These are phyloP conservation scores for Penicillium maclennaniae DNA, from an alignment of 495 filamentous ascomycete genomes.

Conservation along the genomic window DNA sequence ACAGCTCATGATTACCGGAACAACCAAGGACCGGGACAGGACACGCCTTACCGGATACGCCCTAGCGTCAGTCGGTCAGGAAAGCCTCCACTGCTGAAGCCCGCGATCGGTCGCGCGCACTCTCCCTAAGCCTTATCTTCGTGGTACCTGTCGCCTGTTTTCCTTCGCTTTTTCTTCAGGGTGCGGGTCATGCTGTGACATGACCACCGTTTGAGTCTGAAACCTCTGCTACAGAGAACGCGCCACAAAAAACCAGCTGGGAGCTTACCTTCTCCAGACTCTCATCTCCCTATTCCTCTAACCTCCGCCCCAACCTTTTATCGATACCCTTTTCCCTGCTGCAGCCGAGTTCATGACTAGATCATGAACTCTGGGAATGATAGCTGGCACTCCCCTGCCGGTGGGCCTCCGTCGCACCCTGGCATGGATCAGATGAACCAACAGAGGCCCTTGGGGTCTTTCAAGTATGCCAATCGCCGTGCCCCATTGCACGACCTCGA, in stretches of 20 bases:
- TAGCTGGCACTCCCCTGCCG: constrained; percentile 44
- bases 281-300: neutral
- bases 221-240: constrained; percentile 1
- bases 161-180: neutral
- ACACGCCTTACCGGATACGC: constrained; percentile 16
- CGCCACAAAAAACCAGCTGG: constrained; percentile 15
- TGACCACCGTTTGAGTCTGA: constrained; percentile 18
- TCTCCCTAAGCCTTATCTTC: constrained; percentile 15
- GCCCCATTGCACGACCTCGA: neutral
- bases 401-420: constrained; percentile 43
- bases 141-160: neutral
- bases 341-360: constrained; percentile 20
- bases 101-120: constrained; percentile 48
- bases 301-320: neutral
- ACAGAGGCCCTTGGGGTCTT: constrained; percentile 43
- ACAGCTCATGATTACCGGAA: constrained; percentile 3
- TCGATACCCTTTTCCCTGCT: neutral
- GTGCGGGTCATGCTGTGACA: constrained; percentile 27
- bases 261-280: constrained; percentile 12
- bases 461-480: constrained; percentile 30
- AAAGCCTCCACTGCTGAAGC: constrained; percentile 41
- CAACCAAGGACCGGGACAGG: constrained; percentile 9
- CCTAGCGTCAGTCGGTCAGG: constrained; percentile 31
- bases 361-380: constrained; percentile 48
- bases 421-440: constrained; percentile 46